Evolutionary conservation across 176 grass and related monocot species (phyloP).

Genomic region (Zoysia pacifica): DNA sequence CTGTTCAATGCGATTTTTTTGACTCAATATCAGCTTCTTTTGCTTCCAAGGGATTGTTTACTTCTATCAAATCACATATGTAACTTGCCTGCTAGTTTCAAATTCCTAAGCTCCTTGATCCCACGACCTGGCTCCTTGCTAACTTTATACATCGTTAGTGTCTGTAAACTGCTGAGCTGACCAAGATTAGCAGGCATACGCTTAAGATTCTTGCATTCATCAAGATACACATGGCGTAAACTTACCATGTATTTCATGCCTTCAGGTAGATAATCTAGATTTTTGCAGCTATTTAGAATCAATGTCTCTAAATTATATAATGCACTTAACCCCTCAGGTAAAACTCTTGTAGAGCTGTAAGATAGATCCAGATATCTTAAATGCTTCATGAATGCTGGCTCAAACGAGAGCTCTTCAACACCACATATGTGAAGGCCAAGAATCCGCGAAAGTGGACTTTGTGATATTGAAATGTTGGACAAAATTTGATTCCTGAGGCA

Average conservation of each 20-base stretch:
- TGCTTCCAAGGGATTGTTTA: neutral
- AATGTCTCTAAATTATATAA: constrained; percentile 9
- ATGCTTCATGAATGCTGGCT: constrained; percentile 11
- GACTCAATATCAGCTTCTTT: neutral
- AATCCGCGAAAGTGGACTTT: neutral
- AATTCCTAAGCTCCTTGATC: neutral
- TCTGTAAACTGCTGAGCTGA: neutral
- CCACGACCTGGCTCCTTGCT: neutral
- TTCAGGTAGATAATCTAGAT: neutral
- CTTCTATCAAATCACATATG: constrained; percentile 1
- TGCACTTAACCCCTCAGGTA: neutral
- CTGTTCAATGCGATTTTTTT: neutral
- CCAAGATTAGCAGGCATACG: neutral
- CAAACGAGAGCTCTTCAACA: neutral
- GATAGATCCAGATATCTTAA: constrained; percentile 1
- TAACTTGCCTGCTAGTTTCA: constrained; percentile 2
- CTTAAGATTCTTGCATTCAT: neutral
- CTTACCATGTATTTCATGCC: constrained; percentile 17
- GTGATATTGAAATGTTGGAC: neutral
- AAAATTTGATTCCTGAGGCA: rapidly evolving
- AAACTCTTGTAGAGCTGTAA: neutral
- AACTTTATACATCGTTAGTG: neutral
- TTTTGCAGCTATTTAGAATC: neutral
- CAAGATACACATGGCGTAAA: constrained; percentile 5
- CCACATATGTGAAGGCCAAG: neutral